A percentile compares a stretch with the other conserved stretches of the same genome.
phyloP scores from a whole-genome alignment of 2,329 filamentous ascomycete species.

The Fusarium sp. region DNA sequence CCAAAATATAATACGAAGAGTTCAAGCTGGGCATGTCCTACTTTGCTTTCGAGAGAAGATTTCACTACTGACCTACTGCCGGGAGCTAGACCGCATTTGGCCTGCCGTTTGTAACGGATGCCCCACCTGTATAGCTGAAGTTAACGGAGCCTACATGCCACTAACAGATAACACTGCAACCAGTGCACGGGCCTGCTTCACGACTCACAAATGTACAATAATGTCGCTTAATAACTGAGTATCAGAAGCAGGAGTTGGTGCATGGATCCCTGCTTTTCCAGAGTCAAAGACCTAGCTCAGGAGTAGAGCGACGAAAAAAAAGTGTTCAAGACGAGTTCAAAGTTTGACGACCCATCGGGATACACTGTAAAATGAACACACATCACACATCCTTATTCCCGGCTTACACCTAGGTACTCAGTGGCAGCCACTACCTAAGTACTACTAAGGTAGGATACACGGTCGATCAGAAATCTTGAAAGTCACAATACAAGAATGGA shows the following conservation, averaged over 20 bases:
- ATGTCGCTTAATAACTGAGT: neutral
- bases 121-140: neutral
- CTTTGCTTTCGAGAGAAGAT: conserved; percentile 33
- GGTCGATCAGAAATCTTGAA: neutral
- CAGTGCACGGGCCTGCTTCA: neutral
- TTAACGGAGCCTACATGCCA: conserved; percentile 2
- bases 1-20: conserved; percentile 6
- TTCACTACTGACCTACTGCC: conserved; percentile 13
- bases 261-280: no score
- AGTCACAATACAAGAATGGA: neutral
- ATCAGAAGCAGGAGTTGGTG: neutral
- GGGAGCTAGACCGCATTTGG: conserved; percentile 18
- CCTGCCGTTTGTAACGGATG: conserved; percentile 14
- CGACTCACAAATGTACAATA: neutral
- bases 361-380: neutral
- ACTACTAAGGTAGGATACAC: neutral
- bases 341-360: neutral
- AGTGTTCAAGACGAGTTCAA: neutral
- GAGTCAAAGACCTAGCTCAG: neutral
- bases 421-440: neutral
- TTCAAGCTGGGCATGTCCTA: conserved; percentile 31
- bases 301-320: neutral
- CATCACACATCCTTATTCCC: neutral
- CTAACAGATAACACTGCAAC: neutral
- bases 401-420: neutral